Evolutionary conservation across 2,329 filamentous ascomycete species (phyloP).

Genomic region (Metarhizium sp.): DNA sequence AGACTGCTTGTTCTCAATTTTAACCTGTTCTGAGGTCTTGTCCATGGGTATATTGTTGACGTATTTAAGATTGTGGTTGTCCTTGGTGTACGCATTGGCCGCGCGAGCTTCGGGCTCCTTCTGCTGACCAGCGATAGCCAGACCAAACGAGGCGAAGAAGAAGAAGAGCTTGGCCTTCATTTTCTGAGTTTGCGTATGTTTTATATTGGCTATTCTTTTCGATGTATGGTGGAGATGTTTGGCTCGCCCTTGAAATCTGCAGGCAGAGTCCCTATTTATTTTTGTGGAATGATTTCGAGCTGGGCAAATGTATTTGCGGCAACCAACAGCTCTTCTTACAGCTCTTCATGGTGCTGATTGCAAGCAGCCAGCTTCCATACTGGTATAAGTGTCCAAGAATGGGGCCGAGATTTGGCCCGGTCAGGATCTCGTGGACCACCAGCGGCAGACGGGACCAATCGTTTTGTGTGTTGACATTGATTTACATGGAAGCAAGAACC

Average conservation of each 20-base stretch:
- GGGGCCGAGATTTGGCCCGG: neutral
- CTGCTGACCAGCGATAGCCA: constrained; percentile 1
- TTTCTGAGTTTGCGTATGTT: neutral
- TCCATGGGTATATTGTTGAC: neutral
- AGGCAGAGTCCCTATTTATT: too few relatives aligned
- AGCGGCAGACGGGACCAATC: neutral
- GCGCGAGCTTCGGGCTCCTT: neutral
- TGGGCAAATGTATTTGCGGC: too few relatives aligned
- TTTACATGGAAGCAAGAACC: too few relatives aligned
- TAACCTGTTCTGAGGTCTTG: neutral
- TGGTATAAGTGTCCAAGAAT: neutral
- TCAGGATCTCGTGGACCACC: neutral
- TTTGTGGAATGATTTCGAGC: too few relatives aligned
- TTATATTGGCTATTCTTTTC: neutral
- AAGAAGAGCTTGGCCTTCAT: constrained; percentile 2
- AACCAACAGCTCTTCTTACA: too few relatives aligned
- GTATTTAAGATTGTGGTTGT: constrained; percentile 8
- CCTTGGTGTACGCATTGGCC: neutral
- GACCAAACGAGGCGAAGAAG: constrained; percentile 1
- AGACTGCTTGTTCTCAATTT: neutral
- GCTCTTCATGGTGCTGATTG: neutral
- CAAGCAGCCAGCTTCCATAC: neutral
- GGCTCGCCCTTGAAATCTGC: neutral
- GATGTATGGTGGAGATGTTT: neutral
- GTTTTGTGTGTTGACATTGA: neutral